Base-by-base conservation (phyloP, 345 rosid genomes). In the Moringa oleifera region DNA sequence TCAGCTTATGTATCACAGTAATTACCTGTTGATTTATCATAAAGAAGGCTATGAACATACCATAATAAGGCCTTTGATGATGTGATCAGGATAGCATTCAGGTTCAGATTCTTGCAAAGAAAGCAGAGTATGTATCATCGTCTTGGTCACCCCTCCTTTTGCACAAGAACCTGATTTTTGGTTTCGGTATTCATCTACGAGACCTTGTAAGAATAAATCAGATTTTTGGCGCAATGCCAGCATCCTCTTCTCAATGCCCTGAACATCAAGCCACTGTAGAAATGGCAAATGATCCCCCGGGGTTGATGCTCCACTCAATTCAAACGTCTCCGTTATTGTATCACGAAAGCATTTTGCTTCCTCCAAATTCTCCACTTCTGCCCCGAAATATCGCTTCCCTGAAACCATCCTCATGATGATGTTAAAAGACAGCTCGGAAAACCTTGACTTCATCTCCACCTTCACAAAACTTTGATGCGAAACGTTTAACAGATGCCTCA, bases 241-340 rank as follows among this genome's bases (percentile, higher is more conserved):
- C 66, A 63, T 63, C 36, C 33, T 68, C 68, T 71, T 85, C 79
- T 79, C 84, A 15, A 77, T 20, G n/a, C 84, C 85, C 61, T 71
- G 67, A 69, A 33, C 73, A n/a, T 80, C 86, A 61, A 77, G 33
- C 79, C 67, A 23, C n/a, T n/a, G n/a, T n/a, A n/a, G n/a, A n/a
- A n/a, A n/a, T 33, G 87, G 90, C 55, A 89, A 23, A 69, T 73
- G 78, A 62, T 84, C 87, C 7, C 68, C 82, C 0, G 77, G 65
- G 55, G 81, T 78, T 0, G 71, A 69, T 1, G 64, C 66, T 1
- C 68, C 64, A 6, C 77, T 49, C 41, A 85, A 28, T 63, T 73
- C 46, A 19, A 70, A 65, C 13, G 78, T 67, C 79, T 79, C 80
- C 0, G 50, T 58, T 54, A 70, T 66, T 19, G 77, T 66, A 33